These are phyloP conservation scores for Leccinum griseonigrum DNA, from an alignment of 1,284 basidiomycete genomes.

Conservation along the genomic window DNA sequence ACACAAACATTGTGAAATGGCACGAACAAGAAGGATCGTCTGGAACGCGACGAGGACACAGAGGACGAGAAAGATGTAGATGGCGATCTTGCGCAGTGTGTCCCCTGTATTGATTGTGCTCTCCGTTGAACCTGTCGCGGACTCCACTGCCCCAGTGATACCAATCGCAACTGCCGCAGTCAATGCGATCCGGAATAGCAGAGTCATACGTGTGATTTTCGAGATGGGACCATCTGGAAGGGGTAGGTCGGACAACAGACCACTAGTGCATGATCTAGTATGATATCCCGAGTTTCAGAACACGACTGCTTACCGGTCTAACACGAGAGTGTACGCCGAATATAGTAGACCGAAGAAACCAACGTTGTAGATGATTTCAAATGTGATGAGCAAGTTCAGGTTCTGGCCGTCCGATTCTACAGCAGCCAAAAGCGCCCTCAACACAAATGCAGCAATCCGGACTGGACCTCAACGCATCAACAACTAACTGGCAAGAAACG, in stretches of 20 bases:
- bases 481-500: neutral
- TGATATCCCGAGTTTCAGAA: neutral
- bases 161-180: slow-evolving; percentile 38
- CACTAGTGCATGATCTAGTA: slow-evolving; percentile 13
- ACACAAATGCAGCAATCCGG: slow-evolving; percentile 30
- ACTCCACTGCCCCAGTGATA: slow-evolving; percentile 34
- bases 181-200: slow-evolving; percentile 35
- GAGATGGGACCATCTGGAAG: slow-evolving; percentile 25
- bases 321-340: slow-evolving; percentile 34
- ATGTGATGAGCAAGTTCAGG: slow-evolving; percentile 24
- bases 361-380: slow-evolving; percentile 33
- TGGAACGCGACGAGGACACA: slow-evolving; percentile 40
- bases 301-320: slow-evolving; percentile 28
- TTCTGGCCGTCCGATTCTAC: slow-evolving; percentile 24
- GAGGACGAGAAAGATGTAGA: slow-evolving; percentile 46
- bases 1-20: slow-evolving; percentile 24
- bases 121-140: slow-evolving; percentile 11
- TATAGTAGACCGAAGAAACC: slow-evolving; percentile 38
- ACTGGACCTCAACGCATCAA: slow-evolving; percentile 22
- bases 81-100: slow-evolving; percentile 36
- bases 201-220: slow-evolving; percentile 33
- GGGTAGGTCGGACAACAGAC: slow-evolving; percentile 22
- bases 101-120: slow-evolving; percentile 19
- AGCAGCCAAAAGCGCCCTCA: slow-evolving; percentile 32
- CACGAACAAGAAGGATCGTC: slow-evolving; percentile 34